Percentiles rank a stretch among this genome's conserved stretches.
These are phyloP conservation scores for Fusarium verticillioides DNA, from an alignment of 2,329 filamentous ascomycete species.

Conservation along the genomic window DNA sequence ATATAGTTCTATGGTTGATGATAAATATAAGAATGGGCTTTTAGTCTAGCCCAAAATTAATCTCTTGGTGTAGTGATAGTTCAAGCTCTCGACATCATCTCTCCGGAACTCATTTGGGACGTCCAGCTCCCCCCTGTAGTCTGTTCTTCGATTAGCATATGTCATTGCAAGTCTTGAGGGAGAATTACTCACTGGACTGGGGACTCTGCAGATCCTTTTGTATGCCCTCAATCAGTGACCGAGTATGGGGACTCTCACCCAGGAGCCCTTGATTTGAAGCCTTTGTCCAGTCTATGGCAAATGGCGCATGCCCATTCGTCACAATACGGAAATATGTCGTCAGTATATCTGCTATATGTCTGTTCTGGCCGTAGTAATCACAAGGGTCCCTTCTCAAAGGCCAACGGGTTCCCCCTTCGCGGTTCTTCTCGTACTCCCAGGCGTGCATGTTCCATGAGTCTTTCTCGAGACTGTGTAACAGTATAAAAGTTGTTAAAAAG, in stretches of 20 bases:
- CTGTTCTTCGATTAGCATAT: neutral
- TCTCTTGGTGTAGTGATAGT: neutral
- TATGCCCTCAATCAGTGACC: neutral
- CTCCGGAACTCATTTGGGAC: neutral
- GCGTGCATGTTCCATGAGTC: slow-evolving; percentile 4
- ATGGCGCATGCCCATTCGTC: neutral
- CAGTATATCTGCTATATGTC: neutral
- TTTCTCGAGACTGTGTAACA: neutral
- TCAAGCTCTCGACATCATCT: neutral
- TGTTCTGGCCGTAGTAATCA: neutral
- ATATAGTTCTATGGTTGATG: neutral
- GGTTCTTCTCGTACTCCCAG: neutral
- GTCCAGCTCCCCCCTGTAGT: neutral
- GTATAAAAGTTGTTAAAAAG: neutral
- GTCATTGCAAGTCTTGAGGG: too few species aligned
- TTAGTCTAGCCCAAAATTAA: neutral
- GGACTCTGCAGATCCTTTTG: neutral
- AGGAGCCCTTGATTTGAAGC: neutral
- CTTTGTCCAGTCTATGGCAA: neutral
- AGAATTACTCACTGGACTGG: neutral
- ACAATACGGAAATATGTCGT: neutral
- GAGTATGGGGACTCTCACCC: neutral
- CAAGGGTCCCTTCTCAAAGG: neutral
- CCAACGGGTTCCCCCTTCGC: neutral
- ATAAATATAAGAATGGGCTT: fast-evolving